phyloP scores from a whole-genome alignment of 169 alveolate genomes.

The Besnoitia besnoiti region DNA sequence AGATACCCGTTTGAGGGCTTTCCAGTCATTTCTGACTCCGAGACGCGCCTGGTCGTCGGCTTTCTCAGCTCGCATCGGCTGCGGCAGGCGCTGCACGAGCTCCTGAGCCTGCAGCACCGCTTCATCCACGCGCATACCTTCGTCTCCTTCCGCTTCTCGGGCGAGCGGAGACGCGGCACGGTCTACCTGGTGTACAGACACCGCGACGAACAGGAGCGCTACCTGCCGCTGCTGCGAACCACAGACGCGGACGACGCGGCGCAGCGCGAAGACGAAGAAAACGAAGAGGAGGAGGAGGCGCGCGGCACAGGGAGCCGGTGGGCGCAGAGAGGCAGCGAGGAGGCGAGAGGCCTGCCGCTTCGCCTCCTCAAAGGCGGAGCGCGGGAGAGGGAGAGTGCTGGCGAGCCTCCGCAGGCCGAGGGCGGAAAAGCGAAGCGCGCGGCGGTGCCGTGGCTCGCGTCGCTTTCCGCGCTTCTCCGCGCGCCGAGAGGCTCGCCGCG shows the following conservation, averaged over 20 bases:
- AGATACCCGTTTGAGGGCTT: not conserved
- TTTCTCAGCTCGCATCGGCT: conserved; percentile 41
- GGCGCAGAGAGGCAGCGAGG: too few species aligned
- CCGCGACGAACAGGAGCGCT: conserved; percentile 3
- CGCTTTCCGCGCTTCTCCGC: not conserved
- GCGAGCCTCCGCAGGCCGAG: too few species aligned
- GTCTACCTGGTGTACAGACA: conserved; percentile 17
- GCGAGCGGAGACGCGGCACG: not conserved
- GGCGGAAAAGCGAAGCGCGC: too few species aligned
- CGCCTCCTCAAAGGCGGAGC: not conserved
- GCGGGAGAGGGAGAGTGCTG: too few species aligned
- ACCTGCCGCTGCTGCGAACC: not conserved
- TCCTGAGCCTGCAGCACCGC: conserved; percentile 51
- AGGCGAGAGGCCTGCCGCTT: not conserved
- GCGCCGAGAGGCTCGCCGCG: too few species aligned
- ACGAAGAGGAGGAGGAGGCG: too few species aligned
- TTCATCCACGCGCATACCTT: conserved; percentile 60
- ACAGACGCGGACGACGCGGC: not conserved
- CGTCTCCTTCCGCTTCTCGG: conserved; percentile 45
- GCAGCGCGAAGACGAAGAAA: not conserved
- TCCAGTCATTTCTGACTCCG: not conserved
- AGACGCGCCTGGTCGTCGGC: conserved; percentile 29
- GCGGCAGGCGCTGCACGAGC: conserved; percentile 50
- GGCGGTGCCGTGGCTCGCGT: not conserved
- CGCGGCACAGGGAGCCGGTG: too few species aligned